Base-by-base conservation (phyloP, 805 yeast species). In the Kodamaea fukazawae region DNA sequence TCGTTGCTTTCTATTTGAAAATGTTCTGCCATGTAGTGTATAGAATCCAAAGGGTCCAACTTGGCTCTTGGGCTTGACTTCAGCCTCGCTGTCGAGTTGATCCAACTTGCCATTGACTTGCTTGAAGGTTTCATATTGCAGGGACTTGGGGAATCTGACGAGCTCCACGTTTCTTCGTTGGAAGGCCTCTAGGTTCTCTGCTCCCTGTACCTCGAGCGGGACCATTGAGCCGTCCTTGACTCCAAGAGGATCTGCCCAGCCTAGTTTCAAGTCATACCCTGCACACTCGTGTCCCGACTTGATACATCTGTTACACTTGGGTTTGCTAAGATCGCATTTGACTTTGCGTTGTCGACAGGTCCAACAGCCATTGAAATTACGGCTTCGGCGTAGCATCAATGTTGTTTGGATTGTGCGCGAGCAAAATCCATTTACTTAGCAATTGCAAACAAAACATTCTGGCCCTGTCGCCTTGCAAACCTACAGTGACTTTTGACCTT, bases 321-420 rank as follows among this genome's bases (percentile, higher is more conserved):
- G 81, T 39, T 61, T 60, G 3, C 55, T 45, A 9, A 71, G 63
- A 50, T 75, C 81, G 55, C 82, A 77, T 51, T 75, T 75, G 47
- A 76, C 74, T 46, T 75, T 76, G 17, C 81, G 58, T 15, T 59
- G 51, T 28, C 82, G 60, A 47, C 82, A 77, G 5, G 81, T 77
- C 65, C 76, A 73, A 54, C 82, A 77, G 3, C 82, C 82, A 32
- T 70, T 61, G 52, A 75, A 75, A 35, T 57, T 62, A 33, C 74
- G 55, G 15, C 57, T 58, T 36, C 49, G 50, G 13, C 50, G 53
- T 16, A 54, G 29, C 61, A 56, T 58, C 13, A 13, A 27, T 10
- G 14, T 13, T 27, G 12, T 27, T 11, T n/a, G 9, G 14, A 13
- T 27, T 27, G 14, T 7, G 14, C 23, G 23, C 23, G 23, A 13